Base-by-base conservation (phyloP, 345 rosid genomes). In the Euphorbia pulcherrima region DNA sequence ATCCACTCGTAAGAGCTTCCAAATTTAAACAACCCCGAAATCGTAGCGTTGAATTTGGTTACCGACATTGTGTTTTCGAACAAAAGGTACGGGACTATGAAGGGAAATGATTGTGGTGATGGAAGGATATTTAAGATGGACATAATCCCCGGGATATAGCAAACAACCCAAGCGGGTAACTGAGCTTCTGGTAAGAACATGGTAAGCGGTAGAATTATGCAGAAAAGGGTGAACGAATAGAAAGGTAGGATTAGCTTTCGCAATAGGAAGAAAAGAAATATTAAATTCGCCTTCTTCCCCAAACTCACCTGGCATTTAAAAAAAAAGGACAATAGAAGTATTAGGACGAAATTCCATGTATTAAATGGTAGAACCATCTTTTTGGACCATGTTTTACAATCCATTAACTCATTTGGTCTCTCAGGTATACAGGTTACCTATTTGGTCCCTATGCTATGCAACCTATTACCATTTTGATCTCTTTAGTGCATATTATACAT, bases 21-120 rank as follows among this genome's bases (percentile, higher is more conserved):
- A 30, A 92, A 77, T 55, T 78, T 83, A 64, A 92, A 86, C 65
- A 92, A 77, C 53, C 98, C 98, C 7, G 95, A 92, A 71, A 92
- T 88, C 98, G 90, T 92, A 68, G 98, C 98, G 70, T 89, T 86
- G 77, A 92, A 92, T 78, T 92, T 92, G 81, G 98, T 92, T 54
- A 92, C 98, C 0, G 96, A 92, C 95, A 92, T 92, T 72, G 98
- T 92, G 86, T 92, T 92, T 73, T 92, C 98, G 60, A 92, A 92
- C n/a, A 92, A 82, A 69, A 92, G 95, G 75, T 86, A 92, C 0
- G 98, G 98, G 69, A 90, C 96, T 10, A 92, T 82, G 75, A 92
- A 89, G 26, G 95, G 96, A 81, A 92, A 89, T 14, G 98, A 92
- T 40, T 86, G 74, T 13, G 92, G 98, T 2, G 92, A 86, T 0